A percentile compares a stretch with the other conserved stretches of the same genome.
phyloP scores from a whole-genome alignment of 139 green algal species.

The Chlamydomonas schloesseri region DNA sequence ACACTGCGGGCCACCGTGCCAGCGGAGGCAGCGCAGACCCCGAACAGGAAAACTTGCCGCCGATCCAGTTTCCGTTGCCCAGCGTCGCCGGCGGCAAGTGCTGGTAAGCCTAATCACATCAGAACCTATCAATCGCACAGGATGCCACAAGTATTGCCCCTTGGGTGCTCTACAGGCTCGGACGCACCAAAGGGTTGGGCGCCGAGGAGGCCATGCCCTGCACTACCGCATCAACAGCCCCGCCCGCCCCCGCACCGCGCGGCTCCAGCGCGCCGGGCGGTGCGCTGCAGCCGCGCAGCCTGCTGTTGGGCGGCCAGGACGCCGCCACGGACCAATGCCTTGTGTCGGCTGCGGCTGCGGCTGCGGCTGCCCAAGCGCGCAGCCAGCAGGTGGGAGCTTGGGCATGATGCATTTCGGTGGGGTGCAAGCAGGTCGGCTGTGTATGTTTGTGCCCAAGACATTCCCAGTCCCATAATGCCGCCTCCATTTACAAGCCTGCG shows the following conservation, averaged over 20 bases:
- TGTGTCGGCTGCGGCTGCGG: background rate
- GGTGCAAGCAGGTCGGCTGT: no score
- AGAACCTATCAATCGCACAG: background rate
- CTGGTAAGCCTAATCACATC: background rate
- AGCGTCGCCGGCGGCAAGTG: conserved; percentile 5
- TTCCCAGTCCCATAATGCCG: no score
- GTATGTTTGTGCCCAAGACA: no score
- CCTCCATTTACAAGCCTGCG: no score
- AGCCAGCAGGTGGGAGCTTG: background rate
- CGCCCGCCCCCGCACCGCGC: no score
- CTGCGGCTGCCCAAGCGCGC: no score
- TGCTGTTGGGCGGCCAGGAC: background rate
- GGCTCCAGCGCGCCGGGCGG: no score
- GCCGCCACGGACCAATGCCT: background rate
- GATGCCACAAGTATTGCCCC: no score
- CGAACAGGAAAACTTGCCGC: conserved; percentile 18
- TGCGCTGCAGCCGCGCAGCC: background rate
- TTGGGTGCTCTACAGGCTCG: background rate
- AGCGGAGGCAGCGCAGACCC: background rate
- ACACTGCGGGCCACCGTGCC: no score
- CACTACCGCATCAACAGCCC: no score
- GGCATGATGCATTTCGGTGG: no score
- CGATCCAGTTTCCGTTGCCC: background rate
- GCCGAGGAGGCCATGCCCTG: background rate
- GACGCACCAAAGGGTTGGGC: no score